Evolutionary conservation across 2,329 filamentous ascomycete genomes (phyloP), one percentile per base, ranked within the genome.

Genomic region (Colletotrichum sp.): DNA sequence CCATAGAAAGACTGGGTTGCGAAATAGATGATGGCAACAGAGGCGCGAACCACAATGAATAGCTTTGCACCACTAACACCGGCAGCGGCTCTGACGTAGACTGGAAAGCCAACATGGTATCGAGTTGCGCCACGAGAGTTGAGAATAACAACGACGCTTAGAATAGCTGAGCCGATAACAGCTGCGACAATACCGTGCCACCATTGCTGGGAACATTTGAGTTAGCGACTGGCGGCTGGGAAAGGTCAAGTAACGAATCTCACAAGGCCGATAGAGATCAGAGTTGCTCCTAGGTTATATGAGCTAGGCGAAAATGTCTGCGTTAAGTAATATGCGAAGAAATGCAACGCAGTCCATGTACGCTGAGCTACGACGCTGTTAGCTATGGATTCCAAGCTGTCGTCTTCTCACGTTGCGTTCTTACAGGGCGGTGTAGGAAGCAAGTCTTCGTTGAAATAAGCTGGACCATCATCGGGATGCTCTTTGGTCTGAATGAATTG

Each of bases 11-110:
- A 83, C 76, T 84, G 81, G 12, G 81, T 84, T 7, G 84, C 84
- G 69, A 84, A 85, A 79, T 85, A 86, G 71, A 86, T 83, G 38
- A 84, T 80, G 15, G 82, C 83, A 3, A 86, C 84, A 0, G 83
- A 79, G n/a, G 78, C 80, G 5, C 80, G 77, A 3, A 81, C 77
- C 76, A 85, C 82, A 52, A 87, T 80, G 77, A 87, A 86, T 32
- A 84, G 83, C 71, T 83, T 82, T 2, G 83, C 82, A 18, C 84
- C 85, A 34, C 82, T 83, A 70, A 86, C 82, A 8, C 83, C 83
- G 3, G 82, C 80, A 8, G 80, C 78, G 4, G 82, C 79, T n/a
- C 83, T 79, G 9, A 80, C 80, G 55, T 83, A 84, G 16, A 84
- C 82, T 3, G 83, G 83, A 43, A 83, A 84, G 36, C 83, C 84